Evolutionary conservation across 2,329 filamentous ascomycete genomes (phyloP).

Genomic region (Colletotrichum sublineola): DNA sequence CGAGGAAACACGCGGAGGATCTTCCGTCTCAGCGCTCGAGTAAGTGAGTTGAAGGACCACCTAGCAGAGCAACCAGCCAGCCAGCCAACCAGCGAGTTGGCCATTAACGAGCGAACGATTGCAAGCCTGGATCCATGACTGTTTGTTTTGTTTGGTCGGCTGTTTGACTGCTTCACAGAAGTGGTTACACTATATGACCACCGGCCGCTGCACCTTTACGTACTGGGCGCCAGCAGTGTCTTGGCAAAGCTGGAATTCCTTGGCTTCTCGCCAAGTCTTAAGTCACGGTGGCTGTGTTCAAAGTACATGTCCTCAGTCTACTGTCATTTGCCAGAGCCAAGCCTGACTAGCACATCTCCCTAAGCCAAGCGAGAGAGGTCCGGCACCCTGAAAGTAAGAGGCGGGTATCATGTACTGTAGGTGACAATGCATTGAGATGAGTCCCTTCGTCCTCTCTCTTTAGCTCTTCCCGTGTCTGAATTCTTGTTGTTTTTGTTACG

Average conservation of each 20-base stretch:
- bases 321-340: not conserved
- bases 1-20: not conserved
- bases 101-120: too few species aligned
- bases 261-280: slow-evolving; percentile 23
- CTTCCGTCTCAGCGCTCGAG: not conserved
- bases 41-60: not conserved
- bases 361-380: slow-evolving; percentile 3
- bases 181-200: slow-evolving; percentile 3
- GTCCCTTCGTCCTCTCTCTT: not conserved
- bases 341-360: not conserved
- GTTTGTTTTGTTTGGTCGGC: not conserved
- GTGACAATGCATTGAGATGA: not conserved
- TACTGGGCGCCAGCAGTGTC: slow-evolving; percentile 24
- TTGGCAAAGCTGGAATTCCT: slow-evolving; percentile 24
- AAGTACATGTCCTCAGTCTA: not conserved
- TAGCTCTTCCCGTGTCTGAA: not conserved
- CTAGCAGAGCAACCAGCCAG: not conserved
- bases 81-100: not conserved
- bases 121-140: not conserved
- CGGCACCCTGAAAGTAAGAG: not conserved
- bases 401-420: not conserved
- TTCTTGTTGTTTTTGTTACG: not conserved
- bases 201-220: slow-evolving; percentile 34
- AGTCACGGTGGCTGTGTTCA: slow-evolving; percentile 29
- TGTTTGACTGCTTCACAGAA: not conserved